Percentiles rank a stretch among this genome's conserved stretches.
Evolutionary conservation across 1,139 yeast species (phyloP).

Genomic region (Meyerozyma carpophila): DNA sequence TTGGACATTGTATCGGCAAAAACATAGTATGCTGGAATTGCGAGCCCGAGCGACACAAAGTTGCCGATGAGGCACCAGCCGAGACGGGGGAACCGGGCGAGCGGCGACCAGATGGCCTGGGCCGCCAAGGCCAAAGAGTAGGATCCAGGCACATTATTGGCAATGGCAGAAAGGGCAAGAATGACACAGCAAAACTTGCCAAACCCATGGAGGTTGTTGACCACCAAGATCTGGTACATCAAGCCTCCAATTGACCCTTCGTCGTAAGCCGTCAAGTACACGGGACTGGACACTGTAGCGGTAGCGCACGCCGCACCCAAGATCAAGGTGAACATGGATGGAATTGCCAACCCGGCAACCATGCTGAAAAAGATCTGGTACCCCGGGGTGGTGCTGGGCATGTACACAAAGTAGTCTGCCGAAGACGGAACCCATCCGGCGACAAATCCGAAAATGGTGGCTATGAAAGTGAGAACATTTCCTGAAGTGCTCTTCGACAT

Average conservation of each 20-base stretch:
- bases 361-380: constrained; percentile 22
- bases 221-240: constrained; percentile 23
- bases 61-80: constrained; percentile 28
- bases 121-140: constrained; percentile 24
- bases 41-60: constrained; percentile 21
- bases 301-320: constrained; percentile 29
- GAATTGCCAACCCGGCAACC: constrained; percentile 23
- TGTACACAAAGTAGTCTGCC: constrained; percentile 27
- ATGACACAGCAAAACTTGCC: constrained; percentile 27
- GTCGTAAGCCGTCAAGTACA: constrained; percentile 15
- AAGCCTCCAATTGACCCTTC: constrained; percentile 25
- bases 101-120: constrained; percentile 25
- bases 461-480: constrained; percentile 21
- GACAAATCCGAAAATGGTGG: constrained; percentile 24
- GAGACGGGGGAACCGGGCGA: constrained; percentile 24
- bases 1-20: constrained; percentile 24
- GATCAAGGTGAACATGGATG: constrained; percentile 20
- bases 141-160: constrained; percentile 26
- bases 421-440: constrained; percentile 29
- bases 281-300: constrained; percentile 13
- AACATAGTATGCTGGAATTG: constrained; percentile 28
- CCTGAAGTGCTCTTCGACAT: constrained; percentile 35
- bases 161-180: constrained; percentile 23
- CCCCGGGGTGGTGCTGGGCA: constrained; percentile 19
- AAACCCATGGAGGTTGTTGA: constrained; percentile 23